Evolutionary conservation across 331 rosid species (phyloP), one percentile per base, ranked within the genome.

Genomic region (Acacia concinna): DNA sequence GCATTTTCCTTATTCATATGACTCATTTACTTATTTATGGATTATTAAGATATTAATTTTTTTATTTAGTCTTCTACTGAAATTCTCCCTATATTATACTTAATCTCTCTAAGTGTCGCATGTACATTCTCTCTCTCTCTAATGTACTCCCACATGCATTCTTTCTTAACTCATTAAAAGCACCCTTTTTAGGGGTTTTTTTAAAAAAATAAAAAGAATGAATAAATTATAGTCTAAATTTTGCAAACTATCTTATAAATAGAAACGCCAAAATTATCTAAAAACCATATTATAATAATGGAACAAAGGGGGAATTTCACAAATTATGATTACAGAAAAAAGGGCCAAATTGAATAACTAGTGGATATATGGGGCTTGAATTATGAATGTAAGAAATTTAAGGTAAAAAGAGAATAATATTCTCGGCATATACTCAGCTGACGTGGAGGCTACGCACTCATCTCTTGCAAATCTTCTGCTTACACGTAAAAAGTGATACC

Each of bases 361-460:
- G 32, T 14, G 31, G 0, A 30, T 30, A 66, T n/a, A 5, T 4
- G 51, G 49, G 31, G 31, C 14, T 10, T 8, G 28, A 4, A 11
- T 38, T 2, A 18, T 9, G 8, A 15, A 67, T 38, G 13, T 17
- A 38, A 37, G 72, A 67, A 37, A 37, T 8, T 9, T 4, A 1
- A 17, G 51, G 18, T 11, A 1, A 2, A 13, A 65, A 65, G 11
- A 65, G 47, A 35, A 65, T 3, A 35, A 35, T 65, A 65, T 38
- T 21, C 15, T 40, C 49, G 75, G 80, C 37, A 68, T 68, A 43
- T 80, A 18, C 80, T 27, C 10, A 15, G 6, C 64, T 75, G 88
- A 82, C 83, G 90, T 86, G 90, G 88, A 12, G 21, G 34, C 6
- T 78, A 71, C 75, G 83, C 51, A 79, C 71, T 67, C 64, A 18